These are phyloP conservation scores for Beauveria scarabaeidicola DNA, from an alignment of 2,329 filamentous ascomycete genomes.

Conservation along the genomic window DNA sequence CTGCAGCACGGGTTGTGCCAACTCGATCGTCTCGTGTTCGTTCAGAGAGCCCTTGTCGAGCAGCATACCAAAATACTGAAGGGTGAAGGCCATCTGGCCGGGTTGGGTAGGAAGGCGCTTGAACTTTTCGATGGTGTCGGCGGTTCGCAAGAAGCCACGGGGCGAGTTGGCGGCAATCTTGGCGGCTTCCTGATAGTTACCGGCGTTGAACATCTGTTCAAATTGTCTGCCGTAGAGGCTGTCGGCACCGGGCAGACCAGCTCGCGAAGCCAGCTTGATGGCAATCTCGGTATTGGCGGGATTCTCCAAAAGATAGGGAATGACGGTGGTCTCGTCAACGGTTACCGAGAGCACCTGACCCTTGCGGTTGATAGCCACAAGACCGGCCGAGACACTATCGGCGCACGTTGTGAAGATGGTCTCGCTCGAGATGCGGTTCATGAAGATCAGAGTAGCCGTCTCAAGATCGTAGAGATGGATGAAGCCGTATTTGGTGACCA, in stretches of 20 bases:
- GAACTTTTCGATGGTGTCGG: constrained; percentile 93
- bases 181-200: constrained; percentile 79
- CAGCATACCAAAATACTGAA: constrained; percentile 97
- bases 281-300: constrained; percentile 89
- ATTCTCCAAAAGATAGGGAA: constrained; percentile 93
- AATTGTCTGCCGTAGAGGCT: constrained; percentile 90
- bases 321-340: constrained; percentile 83
- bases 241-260: constrained; percentile 88
- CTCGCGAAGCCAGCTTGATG: constrained; percentile 91
- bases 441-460: constrained; percentile 91
- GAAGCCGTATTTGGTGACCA: constrained; percentile 98
- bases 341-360: constrained; percentile 92
- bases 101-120: constrained; percentile 75
- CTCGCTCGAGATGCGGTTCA: constrained; percentile 99
- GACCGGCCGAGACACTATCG: constrained; percentile 76
- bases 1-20: constrained; percentile 83
- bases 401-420: constrained; percentile 93
- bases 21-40: constrained; percentile 85
- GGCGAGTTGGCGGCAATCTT: constrained; percentile 97
- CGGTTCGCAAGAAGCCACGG: constrained; percentile 85
- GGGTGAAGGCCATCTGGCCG: constrained; percentile 83
- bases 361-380: constrained; percentile 94
- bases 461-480: constrained; percentile 98
- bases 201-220: constrained; percentile 71
- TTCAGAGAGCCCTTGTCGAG: constrained; percentile 93